Evolutionary conservation across 2,329 filamentous ascomycete genomes (phyloP), one percentile per base, ranked within the genome.

Genomic region (Raffaelea arxii): DNA sequence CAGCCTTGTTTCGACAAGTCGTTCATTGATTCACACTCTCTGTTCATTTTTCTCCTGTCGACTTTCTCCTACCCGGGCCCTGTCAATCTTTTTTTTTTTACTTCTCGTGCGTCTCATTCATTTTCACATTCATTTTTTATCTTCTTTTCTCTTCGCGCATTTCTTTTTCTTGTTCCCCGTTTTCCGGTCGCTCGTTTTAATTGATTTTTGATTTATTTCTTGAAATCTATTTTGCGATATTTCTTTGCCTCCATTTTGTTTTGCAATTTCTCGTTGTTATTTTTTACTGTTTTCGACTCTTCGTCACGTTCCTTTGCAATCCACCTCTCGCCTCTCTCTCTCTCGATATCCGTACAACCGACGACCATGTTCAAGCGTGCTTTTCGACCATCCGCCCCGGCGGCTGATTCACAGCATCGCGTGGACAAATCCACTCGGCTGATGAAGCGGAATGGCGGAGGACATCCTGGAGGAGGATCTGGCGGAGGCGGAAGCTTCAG

Each of bases 321-420:
- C 12, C 23, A 16, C 39, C 22, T 25, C 12, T 25, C 19, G 22
- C 18, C 22, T 16, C 40, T 14, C 40, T 27, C 22, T 27, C n/a
- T 18, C 6, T 37, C 35, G 35, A 9, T 37, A 6, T 39, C 37
- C 19, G 7, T 7, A 36, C 32, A 36, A 4, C 27, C 37, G 41
- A 60, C 50, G 62, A 71, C 73, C 67, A 95, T 95, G 87, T 94
- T 95, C 76, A 94, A 89, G 72, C 87, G 87, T 65, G 90, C 89
- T 62, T 90, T 92, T 71, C 76, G 82, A 65, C 82, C 84, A 57
- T 84, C 91, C 59, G 56, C 65, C 59, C 58, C 61, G 54, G 53
- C 59, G 57, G 56, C 59, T 56, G 62, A 65, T 55, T 53, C 62
- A 51, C 62, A 63, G 52, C 60, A 63, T 67, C 86, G 89, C 62